Percentiles rank a stretch among this genome's conserved stretches.
phyloP scores from a whole-genome alignment of 768 basidiomycete genomes.

The Psilocybe cyanescens region DNA sequence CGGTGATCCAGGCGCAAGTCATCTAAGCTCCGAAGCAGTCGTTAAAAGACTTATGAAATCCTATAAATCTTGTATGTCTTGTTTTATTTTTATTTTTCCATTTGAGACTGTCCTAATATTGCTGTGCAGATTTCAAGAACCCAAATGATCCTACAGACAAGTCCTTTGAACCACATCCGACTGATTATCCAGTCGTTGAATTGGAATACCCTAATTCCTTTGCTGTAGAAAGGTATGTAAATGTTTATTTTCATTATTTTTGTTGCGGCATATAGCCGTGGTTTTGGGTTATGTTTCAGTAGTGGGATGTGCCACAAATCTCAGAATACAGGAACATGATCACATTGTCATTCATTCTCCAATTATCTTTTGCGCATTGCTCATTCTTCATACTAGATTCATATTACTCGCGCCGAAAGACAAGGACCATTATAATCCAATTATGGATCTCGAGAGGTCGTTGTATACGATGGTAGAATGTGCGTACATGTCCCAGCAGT shows the following conservation, averaged over 20 bases:
- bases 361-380: neutral
- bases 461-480: slow-evolving; percentile 76
- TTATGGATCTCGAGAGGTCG: slow-evolving; percentile 75
- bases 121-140: slow-evolving; percentile 67
- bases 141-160: slow-evolving; percentile 63
- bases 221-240: slow-evolving; percentile 66
- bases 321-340: too few species aligned
- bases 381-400: slow-evolving; percentile 48
- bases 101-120: slow-evolving; percentile 14
- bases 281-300: slow-evolving; percentile 1
- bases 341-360: too few species aligned
- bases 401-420: slow-evolving; percentile 81
- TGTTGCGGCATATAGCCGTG: neutral
- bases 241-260: neutral
- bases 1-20: slow-evolving; percentile 52
- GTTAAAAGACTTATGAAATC: slow-evolving; percentile 65
- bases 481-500: slow-evolving; percentile 31
- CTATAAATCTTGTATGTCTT: slow-evolving; percentile 63
- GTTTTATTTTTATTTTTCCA: neutral
- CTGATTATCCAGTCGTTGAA: slow-evolving; percentile 65
- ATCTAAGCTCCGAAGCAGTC: slow-evolving; percentile 68
- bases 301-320: too few species aligned
- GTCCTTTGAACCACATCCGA: slow-evolving; percentile 65
- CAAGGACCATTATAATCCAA: slow-evolving; percentile 86
- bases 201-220: slow-evolving; percentile 79